Evolutionary conservation across 176 grass and related monocot genomes (phyloP), one percentile per base, ranked within the genome.

Genomic region (Raddia distichophylla): DNA sequence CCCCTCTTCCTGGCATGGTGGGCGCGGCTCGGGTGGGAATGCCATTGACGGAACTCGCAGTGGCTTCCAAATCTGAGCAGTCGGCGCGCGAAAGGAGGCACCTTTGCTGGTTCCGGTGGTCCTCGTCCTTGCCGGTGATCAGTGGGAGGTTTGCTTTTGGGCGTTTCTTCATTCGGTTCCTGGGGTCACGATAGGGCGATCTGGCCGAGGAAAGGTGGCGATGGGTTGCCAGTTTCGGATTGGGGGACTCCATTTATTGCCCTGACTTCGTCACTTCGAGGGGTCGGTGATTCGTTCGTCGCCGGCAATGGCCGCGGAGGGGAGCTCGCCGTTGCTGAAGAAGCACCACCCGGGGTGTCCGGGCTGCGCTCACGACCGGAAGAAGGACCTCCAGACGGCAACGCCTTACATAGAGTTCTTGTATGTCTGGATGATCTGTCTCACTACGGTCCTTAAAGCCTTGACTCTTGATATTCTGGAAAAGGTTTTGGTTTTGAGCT

Each of bases 381-480:
- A 65, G 35, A 87, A 81, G 57, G 80, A 80, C 2, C 43, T 34
- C 22, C 53, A 64, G 0, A 76, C 4, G 17, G 85, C 85, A 16
- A 60, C 84, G 20, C 89, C 89, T 2, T 91, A 91, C 45, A 78
- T 69, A 40, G 89, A 91, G 47, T 91, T 91, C 71, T 65, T 78
- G 4, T 86, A 69, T 44, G 40, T 90, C 64, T 90, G 88, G 88
- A 52, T 77, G 56, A 67, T 86, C 75, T 86, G 67, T n/a, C 79
- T 90, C 49, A 74, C 76, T 18, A 50, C 73, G 46, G 1, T 27
- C 7, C n/a, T 32, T 22, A 27, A 11, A 42, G 43, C 63, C 60
- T 68, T 45, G 20, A 22, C 18, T 20, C 62, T 34, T 42, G 0
- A 68, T 62, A 18, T 67, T 53, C 17, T 53, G 6, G 15, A 3